phyloP scores from a whole-genome alignment of 176 grass and related monocot genomes.

The Hsuehochloa calcarea region DNA sequence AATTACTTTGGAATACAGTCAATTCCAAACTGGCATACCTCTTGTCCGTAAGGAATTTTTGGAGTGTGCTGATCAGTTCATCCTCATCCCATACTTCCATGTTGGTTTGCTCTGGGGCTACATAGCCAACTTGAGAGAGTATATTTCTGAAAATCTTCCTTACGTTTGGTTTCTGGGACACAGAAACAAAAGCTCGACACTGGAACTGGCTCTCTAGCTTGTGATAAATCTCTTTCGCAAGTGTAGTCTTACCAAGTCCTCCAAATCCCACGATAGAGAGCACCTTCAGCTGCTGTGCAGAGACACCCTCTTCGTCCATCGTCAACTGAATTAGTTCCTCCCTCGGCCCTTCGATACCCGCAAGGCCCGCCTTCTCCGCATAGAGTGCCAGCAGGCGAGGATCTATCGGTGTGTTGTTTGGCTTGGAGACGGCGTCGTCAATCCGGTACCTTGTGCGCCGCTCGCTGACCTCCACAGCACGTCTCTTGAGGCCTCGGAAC shows the following conservation, averaged over 20 bases:
- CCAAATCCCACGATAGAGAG: not conserved
- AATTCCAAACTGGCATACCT: not conserved
- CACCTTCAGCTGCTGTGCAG: not conserved
- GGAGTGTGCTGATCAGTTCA: not conserved
- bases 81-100: not conserved
- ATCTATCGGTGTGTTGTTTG: not conserved
- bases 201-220: not conserved
- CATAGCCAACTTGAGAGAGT: not conserved
- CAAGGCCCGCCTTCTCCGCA: not conserved
- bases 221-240: not conserved
- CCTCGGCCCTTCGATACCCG: not conserved
- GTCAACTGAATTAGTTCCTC: not conserved
- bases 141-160: not conserved
- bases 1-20: not conserved
- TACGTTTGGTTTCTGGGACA: not conserved
- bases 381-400: not conserved
- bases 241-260: not conserved
- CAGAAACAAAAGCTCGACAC: not conserved
- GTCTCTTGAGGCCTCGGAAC: not conserved
- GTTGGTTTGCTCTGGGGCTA: not conserved
- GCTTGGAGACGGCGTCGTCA: not conserved
- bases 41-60: not conserved
- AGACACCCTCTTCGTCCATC: not conserved
- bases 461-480: not conserved
- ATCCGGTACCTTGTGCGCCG: not conserved